Base-by-base conservation (phyloP, 129 eudicot species). In the Logfia minima region DNA sequence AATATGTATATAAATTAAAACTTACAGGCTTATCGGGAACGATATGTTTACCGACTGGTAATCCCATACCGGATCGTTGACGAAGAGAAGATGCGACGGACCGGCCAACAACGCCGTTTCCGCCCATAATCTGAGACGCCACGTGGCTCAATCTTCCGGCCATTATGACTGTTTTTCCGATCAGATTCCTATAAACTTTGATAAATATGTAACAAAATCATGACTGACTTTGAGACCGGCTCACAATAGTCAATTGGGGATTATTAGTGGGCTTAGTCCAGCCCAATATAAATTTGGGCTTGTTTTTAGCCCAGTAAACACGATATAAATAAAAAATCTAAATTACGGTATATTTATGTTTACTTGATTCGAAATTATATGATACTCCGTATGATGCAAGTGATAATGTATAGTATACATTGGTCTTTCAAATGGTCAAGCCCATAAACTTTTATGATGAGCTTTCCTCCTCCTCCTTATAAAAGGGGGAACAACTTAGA, bases 21-120 rank as follows among this genome's bases (percentile, higher is more conserved):
- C 73, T 77, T 84, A 94, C 97, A 58, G 97, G 98, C 55, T 80
- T 94, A 24, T 91, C 89, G 55, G 97, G 98, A 73, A 94, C 92
- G 86, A 91, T 91, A 83, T 91, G 96, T 68, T 86, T 94, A 84
- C 98, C 96, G 79, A 94, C 98, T 69, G 98, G 97, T 70, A 94
- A 90, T 14, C 98, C 98, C 98, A 94, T 94, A 71, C 98, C 98
- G 79, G 98, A 82, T 67, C 98, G 93, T 59, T 77, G 88, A 70
- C 97, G 98, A 67, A 90, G 91, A 43, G 98, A 87, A 45, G 96
- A 82, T 72, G 79, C 84, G 79, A 65, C 83, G 43, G 97, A 89
- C 61, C 96, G 97, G 41, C 87, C 28, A 65, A 89, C 96, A 82
- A 91, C 88, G 82, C 90, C 96, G 90, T 82, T 91, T 70, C 90